Conservation (phyloP, 345 rosid genomes). For the Lepidium sativum region DNA sequence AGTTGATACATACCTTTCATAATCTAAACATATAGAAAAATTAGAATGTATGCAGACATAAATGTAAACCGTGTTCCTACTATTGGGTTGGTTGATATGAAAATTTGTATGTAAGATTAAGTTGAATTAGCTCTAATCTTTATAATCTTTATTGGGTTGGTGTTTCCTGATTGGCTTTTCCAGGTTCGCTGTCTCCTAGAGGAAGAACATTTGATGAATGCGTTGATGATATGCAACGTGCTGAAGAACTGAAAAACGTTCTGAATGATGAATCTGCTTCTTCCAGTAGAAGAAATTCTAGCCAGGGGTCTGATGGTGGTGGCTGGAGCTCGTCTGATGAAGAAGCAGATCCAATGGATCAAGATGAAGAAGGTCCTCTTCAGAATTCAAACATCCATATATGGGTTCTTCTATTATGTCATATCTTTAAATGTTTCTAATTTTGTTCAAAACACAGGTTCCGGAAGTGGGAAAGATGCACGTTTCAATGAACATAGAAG, state of each 20-base stretch:
- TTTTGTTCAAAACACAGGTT: slow-evolving; percentile 27
- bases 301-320: slow-evolving; percentile 33
- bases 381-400: neutral
- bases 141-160: neutral
- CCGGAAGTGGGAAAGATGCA: slow-evolving; percentile 33
- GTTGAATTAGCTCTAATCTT: neutral
- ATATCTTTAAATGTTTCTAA: neutral
- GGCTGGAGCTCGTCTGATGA: slow-evolving; percentile 94
- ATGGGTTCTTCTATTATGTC: neutral
- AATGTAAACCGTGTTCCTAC: neutral
- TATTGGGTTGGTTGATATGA: neutral
- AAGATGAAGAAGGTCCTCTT: slow-evolving; percentile 64
- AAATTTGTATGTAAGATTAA: neutral
- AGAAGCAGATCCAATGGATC: slow-evolving; percentile 64
- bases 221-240: slow-evolving; percentile 51
- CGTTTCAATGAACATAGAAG: slow-evolving; percentile 73
- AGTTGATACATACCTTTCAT: neutral
- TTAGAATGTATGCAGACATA: neutral
- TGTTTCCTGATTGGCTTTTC: slow-evolving; percentile 1
- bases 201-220: slow-evolving; percentile 46
- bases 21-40: neutral
- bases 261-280: slow-evolving; percentile 64
- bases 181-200: slow-evolving; percentile 62
- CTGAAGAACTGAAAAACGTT: slow-evolving; percentile 54
- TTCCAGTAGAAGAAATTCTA: slow-evolving; percentile 43